phyloP scores from a whole-genome alignment of 495 filamentous ascomycete genomes.

The Geoglossum glabrum region DNA sequence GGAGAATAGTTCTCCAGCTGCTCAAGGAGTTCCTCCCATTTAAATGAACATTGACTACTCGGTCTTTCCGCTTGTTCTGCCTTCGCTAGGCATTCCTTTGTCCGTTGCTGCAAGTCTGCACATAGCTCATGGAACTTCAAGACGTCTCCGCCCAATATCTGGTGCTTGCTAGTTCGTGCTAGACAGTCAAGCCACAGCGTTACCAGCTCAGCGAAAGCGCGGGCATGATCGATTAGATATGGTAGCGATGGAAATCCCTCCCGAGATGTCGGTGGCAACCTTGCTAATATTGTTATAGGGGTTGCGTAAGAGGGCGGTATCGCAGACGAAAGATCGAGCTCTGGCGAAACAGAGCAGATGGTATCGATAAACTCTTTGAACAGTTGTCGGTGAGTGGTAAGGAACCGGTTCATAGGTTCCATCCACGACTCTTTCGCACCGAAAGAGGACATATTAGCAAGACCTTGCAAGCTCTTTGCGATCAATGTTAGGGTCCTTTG shows the following conservation, averaged over 20 bases:
- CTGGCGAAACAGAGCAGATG: constrained; percentile 62
- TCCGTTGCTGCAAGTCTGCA: constrained; percentile 45
- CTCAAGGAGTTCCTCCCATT: not conserved
- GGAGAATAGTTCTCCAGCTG: not conserved
- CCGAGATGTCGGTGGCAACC: constrained; percentile 58
- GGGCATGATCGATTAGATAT: constrained; percentile 79
- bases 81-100: constrained; percentile 45
- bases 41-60: not conserved
- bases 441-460: constrained; percentile 85
- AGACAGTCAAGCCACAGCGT: constrained; percentile 63
- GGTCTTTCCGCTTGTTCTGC: constrained; percentile 29
- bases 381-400: constrained; percentile 39
- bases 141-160: constrained; percentile 31
- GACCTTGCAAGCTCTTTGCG: constrained; percentile 83
- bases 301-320: constrained; percentile 82
- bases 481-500: constrained; percentile 86
- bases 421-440: constrained; percentile 96
- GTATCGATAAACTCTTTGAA: constrained; percentile 78
- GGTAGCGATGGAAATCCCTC: constrained; percentile 92
- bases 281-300: constrained; percentile 72
- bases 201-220: constrained; percentile 74
- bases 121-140: constrained; percentile 57
- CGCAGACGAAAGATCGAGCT: constrained; percentile 31
- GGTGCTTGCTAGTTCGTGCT: constrained; percentile 22
- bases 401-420: constrained; percentile 88